These are phyloP conservation scores for Penicillium longicatenatum DNA, from an alignment of 495 filamentous ascomycete species.

Conservation along the genomic window DNA sequence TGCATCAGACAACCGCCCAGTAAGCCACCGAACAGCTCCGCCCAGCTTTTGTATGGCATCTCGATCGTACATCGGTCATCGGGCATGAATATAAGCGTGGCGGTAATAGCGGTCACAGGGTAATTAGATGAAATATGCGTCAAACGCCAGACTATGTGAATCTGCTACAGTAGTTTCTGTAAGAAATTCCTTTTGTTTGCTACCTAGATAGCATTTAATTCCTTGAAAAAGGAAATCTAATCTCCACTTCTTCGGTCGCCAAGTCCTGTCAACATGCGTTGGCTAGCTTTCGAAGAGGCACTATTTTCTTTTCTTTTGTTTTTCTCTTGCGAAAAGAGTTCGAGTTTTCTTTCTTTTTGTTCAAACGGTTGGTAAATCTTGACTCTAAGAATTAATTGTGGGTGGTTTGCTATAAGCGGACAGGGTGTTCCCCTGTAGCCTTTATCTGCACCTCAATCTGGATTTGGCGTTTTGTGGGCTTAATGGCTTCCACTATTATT, in stretches of 20 bases:
- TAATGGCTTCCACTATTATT: not conserved
- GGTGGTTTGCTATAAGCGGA: not conserved
- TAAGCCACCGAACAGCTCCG: conserved; percentile 26
- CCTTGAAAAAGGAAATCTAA: not conserved
- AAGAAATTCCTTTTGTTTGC: conserved; percentile 3
- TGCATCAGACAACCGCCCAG: conserved; percentile 6
- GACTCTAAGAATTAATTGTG: not conserved
- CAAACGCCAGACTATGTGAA: not conserved
- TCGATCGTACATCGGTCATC: not conserved
- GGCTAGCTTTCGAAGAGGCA: too few relatives aligned
- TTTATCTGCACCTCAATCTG: conserved; percentile 9
- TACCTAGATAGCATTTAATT: not conserved
- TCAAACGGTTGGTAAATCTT: not conserved
- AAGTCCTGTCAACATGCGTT: not conserved
- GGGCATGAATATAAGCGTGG: not conserved
- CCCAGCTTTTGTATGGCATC: not conserved
- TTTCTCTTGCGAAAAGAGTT: too few relatives aligned
- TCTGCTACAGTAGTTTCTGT: not conserved
- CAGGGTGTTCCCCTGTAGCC: conserved; percentile 19
- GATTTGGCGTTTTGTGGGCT: conserved; percentile 2
- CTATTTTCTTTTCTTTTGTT: not conserved
- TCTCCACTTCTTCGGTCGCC: not conserved
- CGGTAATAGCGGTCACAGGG: not conserved
- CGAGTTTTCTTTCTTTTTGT: not conserved
- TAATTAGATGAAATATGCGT: not conserved